phyloP scores from a whole-genome alignment of 139 green algal species.

The Coccomyxa sp. region DNA sequence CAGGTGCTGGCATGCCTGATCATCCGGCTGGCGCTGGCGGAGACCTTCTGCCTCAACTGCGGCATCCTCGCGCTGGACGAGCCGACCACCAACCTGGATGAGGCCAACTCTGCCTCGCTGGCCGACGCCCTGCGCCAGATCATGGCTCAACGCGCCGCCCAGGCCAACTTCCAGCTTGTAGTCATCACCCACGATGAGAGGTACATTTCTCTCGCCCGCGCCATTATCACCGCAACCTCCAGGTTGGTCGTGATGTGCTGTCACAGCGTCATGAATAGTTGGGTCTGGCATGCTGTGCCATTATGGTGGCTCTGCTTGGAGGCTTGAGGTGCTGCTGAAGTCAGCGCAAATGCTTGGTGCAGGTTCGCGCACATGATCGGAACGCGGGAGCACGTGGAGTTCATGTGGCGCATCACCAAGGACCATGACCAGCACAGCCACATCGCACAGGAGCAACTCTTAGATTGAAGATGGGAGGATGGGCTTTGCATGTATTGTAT shows the following conservation, averaged over 20 bases:
- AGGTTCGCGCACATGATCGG: conserved; percentile 56
- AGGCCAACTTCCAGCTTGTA: conserved; percentile 98
- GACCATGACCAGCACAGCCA: conserved; percentile 71
- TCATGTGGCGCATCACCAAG: conserved; percentile 85
- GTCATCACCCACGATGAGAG: conserved; percentile 98
- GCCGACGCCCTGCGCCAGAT: conserved; percentile 72
- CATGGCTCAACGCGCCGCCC: conserved; percentile 70
- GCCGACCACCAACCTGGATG: conserved; percentile 98
- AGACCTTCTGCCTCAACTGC: conserved; percentile 98
- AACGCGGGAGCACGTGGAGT: conserved; percentile 67
- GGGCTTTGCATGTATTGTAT: too few species aligned
- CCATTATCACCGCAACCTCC: background rate
- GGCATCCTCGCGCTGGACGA: conserved; percentile 98
- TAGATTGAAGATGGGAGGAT: background rate
- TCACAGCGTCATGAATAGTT: background rate
- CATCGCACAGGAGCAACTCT: conserved; percentile 45
- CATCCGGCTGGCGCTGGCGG: conserved; percentile 94
- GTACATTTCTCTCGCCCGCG: background rate
- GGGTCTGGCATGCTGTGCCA: background rate
- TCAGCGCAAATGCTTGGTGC: background rate
- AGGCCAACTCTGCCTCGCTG: conserved; percentile 66
- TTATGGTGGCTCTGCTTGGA: background rate
- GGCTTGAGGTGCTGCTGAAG: too few species aligned
- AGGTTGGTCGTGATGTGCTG: background rate
- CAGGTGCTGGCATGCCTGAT: conserved; percentile 95